Base-by-base conservation (phyloP, 108 stramenopile genomes). In the Hondaea fermentalgiana region DNA sequence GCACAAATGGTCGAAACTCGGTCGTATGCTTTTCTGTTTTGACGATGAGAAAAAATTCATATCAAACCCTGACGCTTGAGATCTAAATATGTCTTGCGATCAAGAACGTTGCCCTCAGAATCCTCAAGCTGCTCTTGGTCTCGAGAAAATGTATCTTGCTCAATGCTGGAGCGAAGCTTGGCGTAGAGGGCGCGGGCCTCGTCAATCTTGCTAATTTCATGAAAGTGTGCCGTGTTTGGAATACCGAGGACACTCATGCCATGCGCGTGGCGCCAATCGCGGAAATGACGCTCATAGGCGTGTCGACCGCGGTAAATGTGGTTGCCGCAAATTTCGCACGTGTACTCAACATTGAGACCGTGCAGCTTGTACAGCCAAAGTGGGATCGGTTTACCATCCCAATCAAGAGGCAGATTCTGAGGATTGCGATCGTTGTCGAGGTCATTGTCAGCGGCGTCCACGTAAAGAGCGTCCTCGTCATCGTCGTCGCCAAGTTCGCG, bases 341-440 rank as follows among this genome's bases (percentile, higher is more conserved):
- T 93, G 91, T 96, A 99, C 91, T 97, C 97, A 83, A 97, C 96
- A 88, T 98, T 97, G n/a, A 99, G 95, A 3, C 98, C 98, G 92
- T 99, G 99, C 29, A 99, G 94, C 91, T 99, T 99, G 95, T 98
- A 99, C 44, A 99, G 93, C 99, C 99, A 99, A 88, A 97, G 97
- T 3, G 99, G 97, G 64, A 99, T 99, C 14, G 99, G 99, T 87
- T 99, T 98, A 12, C 99, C 99, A 90, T 99, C 98, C 97, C 97
- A 98, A 69, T 97, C 99, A 44, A 99, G 94, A 6, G 98, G 98
- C 19, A 99, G 95, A 91, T 98, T 98, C 91, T 98, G 96, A 17
- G 98, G 99, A 93, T 99, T 87, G 16, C 1, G 55, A 4, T 21
- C 14, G 23, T 14, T 44, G 42, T 28, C 35, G 8, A 17, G 25